These are phyloP conservation scores for Ramalina peruviana DNA, from an alignment of 495 filamentous ascomycete genomes.

Conservation along the genomic window DNA sequence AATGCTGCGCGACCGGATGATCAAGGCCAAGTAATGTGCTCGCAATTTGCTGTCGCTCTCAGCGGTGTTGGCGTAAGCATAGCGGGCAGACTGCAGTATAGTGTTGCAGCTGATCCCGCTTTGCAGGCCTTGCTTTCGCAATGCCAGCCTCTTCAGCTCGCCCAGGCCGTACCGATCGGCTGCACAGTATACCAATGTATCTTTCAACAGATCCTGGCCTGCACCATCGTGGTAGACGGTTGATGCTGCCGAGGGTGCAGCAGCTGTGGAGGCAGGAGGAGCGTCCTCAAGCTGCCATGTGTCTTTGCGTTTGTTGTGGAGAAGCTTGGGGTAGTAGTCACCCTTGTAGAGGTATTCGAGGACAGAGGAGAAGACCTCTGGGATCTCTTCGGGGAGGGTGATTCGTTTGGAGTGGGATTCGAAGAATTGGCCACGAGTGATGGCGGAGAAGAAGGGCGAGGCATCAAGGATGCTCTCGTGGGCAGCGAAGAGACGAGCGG, in stretches of 20 bases:
- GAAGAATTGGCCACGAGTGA: slow-evolving; percentile 46
- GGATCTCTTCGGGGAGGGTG: slow-evolving; percentile 69
- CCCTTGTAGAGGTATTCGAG: slow-evolving; percentile 91
- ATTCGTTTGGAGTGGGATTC: slow-evolving; percentile 53
- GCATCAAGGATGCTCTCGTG: slow-evolving; percentile 72
- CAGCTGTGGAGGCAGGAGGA: slow-evolving; percentile 20
- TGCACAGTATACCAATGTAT: slow-evolving; percentile 84
- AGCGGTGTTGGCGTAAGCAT: slow-evolving; percentile 77
- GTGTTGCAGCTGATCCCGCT: slow-evolving; percentile 70
- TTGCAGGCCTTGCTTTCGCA: slow-evolving; percentile 77
- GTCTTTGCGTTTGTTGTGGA: slow-evolving; percentile 53
- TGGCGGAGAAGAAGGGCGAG: slow-evolving; percentile 59
- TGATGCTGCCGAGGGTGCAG: slow-evolving; percentile 31
- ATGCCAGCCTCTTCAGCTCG: slow-evolving; percentile 66
- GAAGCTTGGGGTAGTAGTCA: slow-evolving; percentile 71
- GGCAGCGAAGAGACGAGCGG: slow-evolving; percentile 75
- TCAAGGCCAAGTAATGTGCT: slow-evolving; percentile 83
- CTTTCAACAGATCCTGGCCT: slow-evolving; percentile 59
- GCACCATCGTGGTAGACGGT: slow-evolving; percentile 55
- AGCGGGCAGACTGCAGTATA: slow-evolving; percentile 70
- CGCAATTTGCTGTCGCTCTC: slow-evolving; percentile 78
- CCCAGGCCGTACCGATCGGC: slow-evolving; percentile 70
- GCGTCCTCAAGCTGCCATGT: slow-evolving; percentile 59
- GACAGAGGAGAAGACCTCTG: slow-evolving; percentile 79
- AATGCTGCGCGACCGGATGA: slow-evolving; percentile 68